These are phyloP conservation scores for Alnus glutinosa DNA, from an alignment of 306 rosid genomes.

Conservation along the genomic window DNA sequence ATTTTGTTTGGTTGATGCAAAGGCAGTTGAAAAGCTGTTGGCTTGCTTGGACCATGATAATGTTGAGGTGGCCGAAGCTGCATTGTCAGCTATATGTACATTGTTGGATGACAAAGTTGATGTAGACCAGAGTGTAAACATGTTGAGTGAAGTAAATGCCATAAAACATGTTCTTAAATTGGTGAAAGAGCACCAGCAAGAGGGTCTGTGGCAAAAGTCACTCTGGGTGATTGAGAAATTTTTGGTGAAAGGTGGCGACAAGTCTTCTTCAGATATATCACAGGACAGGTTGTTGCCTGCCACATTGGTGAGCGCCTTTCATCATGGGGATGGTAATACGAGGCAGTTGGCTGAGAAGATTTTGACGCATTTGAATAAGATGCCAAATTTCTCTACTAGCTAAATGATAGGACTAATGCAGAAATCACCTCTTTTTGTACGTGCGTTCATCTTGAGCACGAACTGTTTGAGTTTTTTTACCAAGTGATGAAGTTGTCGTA, in stretches of 20 bases:
- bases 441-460: no score
- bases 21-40: conserved; percentile 40
- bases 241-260: conserved; percentile 39
- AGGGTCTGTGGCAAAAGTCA: conserved; percentile 43
- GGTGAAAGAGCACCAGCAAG: conserved; percentile 39
- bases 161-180: conserved; percentile 33
- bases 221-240: conserved; percentile 53
- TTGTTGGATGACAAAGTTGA: conserved; percentile 52
- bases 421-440: no score
- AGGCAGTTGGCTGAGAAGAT: conserved; percentile 48
- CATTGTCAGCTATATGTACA: conserved; percentile 46
- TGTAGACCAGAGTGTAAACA: conserved; percentile 38
- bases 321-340: conserved; percentile 38
- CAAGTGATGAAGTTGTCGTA: no score
- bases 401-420: no score
- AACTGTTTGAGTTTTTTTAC: no score
- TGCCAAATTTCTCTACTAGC: conserved; percentile 30
- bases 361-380: conserved; percentile 42
- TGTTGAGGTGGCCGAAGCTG: conserved; percentile 46
- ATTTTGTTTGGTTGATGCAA: conserved; percentile 45
- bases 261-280: conserved; percentile 35
- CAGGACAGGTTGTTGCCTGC: conserved; percentile 41
- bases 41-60: conserved; percentile 42
- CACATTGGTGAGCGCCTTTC: conserved; percentile 43
- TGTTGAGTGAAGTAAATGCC: conserved; percentile 30